A percentile compares a stretch with the other conserved stretches of the same genome.
Evolutionary conservation across 1,284 basidiomycete genomes (phyloP).

Genomic region (Cystobasidiaceae sp.): DNA sequence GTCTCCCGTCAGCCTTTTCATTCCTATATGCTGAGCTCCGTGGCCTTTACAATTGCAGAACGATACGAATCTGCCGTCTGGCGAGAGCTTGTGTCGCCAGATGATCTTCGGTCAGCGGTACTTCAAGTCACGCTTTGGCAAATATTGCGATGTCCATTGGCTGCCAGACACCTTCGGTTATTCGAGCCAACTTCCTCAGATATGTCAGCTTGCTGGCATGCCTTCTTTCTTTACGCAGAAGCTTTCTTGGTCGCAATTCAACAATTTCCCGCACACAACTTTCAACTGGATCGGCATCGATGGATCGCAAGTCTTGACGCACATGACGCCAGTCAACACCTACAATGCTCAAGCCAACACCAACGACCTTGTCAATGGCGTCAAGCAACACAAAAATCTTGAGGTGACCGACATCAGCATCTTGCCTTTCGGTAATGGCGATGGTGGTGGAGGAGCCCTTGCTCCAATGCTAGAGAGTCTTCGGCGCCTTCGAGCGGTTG

Average conservation of each 20-base stretch:
- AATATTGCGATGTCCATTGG: conserved; percentile 67
- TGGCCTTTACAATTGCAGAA: conserved; percentile 10
- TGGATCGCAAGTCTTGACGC: conserved; percentile 69
- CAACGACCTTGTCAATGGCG: conserved; percentile 73
- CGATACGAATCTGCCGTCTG: conserved; percentile 73
- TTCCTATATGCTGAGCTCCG: neutral
- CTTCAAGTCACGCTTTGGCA: conserved; percentile 78
- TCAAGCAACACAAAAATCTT: conserved; percentile 85
- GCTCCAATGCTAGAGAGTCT: conserved; percentile 56
- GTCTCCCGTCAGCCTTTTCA: neutral
- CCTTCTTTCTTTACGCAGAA: conserved; percentile 98
- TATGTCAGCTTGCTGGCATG: conserved; percentile 69
- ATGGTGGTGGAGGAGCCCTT: conserved; percentile 70
- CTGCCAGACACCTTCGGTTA: conserved; percentile 55
- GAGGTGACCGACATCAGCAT: conserved; percentile 69
- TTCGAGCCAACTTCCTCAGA: conserved; percentile 88
- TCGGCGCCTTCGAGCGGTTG: conserved; percentile 75
- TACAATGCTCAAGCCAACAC: conserved; percentile 82
- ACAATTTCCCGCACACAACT: conserved; percentile 73
- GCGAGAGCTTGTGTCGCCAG: conserved; percentile 82
- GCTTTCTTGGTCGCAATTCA: conserved; percentile 60
- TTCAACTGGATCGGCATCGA: conserved; percentile 99
- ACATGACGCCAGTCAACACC: conserved; percentile 72
- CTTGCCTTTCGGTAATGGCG: conserved; percentile 88
- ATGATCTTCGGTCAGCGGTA: conserved; percentile 87